Percentiles rank a stretch among this genome's conserved stretches.
These are phyloP conservation scores for Globisporangium uncinulatum DNA, from an alignment of 352 stramenopile species.

Conservation along the genomic window DNA sequence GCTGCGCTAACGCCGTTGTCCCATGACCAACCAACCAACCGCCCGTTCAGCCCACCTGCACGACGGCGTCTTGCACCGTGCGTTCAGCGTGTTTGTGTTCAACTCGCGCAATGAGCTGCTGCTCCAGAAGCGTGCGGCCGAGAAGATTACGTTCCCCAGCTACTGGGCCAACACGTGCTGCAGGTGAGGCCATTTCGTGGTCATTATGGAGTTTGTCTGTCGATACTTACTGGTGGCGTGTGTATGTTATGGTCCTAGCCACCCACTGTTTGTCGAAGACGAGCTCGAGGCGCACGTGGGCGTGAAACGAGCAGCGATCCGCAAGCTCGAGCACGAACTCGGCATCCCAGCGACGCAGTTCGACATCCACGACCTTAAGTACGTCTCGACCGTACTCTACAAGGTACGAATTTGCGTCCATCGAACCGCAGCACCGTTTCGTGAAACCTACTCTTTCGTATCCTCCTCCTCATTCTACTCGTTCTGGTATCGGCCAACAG, in stretches of 20 bases:
- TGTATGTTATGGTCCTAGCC: conserved; percentile 28
- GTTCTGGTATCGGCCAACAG: conserved; percentile 11
- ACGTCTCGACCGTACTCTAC: conserved; percentile 98
- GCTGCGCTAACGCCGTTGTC: too few species aligned
- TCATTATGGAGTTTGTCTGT: too few species aligned
- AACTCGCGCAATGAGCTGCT: conserved; percentile 82
- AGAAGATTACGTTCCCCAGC: conserved; percentile 99
- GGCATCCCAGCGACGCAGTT: conserved; percentile 90
- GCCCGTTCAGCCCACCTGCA: conserved; percentile 52
- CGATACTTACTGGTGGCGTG: background rate
- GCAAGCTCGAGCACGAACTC: conserved; percentile 98
- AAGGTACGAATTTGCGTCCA: conserved; percentile 54
- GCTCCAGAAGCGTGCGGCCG: conserved; percentile 89
- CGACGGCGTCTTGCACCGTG: conserved; percentile 72
- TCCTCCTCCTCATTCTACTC: conserved; percentile 8
- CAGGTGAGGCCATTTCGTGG: conserved; percentile 52
- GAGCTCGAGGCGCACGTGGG: conserved; percentile 81
- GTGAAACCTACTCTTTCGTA: too few species aligned
- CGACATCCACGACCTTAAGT: conserved; percentile 87
- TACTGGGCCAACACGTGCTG: conserved; percentile 99
- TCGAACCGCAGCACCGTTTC: too few species aligned
- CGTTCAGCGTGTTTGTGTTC: conserved; percentile 87
- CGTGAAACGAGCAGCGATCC: conserved; percentile 92
- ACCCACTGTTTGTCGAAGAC: conserved; percentile 92
- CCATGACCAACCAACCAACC: too few species aligned